Base-by-base conservation (phyloP, 1,284 basidiomycete species). In the Cutaneotrichosporon sp. region DNA sequence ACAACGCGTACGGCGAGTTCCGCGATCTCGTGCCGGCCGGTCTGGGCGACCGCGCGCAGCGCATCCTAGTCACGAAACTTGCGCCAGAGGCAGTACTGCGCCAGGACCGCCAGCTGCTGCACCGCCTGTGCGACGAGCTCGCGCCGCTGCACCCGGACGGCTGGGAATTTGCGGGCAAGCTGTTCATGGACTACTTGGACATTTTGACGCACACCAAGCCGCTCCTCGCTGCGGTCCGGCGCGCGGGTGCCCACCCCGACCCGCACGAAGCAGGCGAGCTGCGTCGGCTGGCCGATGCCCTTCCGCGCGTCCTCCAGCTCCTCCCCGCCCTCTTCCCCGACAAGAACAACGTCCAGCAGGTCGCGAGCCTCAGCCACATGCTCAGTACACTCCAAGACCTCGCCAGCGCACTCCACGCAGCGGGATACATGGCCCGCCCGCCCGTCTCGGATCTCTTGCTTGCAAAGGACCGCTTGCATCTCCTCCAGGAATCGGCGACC, bases 1-100 rank as follows among this genome's bases (percentile, higher is more conserved):
- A 84, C 51, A 78, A 87, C 40, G 69, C 86, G 1, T 96, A 82
- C 69, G 78, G 80, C 1, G 89, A 91, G 36, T 97, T 88, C 72
- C 81, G 87, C 54, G 76, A 86, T 39, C 87, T 88, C 66, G 77
- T 90, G 43, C 72, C 81, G 21, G 90, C 90, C 1, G 81, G 83
- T 17, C 72, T 84, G 37, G 85, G 82, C 62, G 81, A 84, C 43
- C 77, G 81, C 7, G 92, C 94, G 1, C 92, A 97, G 69, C 82
- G 84, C 38, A 78, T 96, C 20, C 88, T 88, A 1, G 79, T 91
- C 26, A 74, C 79, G 7, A 84, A 91, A 59, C 81, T 98, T n/a
- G 90, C 89, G 8, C 89, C 91, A 1, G 94, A 97, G 64, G 89
- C 87, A 0, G 79, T 97, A 49, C 79, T 97, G 41, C 80, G 88